Evolutionary conservation across 2,329 filamentous ascomycete species (phyloP), one percentile per base, ranked within the genome.

Genomic region (Sarocladium strictum): DNA sequence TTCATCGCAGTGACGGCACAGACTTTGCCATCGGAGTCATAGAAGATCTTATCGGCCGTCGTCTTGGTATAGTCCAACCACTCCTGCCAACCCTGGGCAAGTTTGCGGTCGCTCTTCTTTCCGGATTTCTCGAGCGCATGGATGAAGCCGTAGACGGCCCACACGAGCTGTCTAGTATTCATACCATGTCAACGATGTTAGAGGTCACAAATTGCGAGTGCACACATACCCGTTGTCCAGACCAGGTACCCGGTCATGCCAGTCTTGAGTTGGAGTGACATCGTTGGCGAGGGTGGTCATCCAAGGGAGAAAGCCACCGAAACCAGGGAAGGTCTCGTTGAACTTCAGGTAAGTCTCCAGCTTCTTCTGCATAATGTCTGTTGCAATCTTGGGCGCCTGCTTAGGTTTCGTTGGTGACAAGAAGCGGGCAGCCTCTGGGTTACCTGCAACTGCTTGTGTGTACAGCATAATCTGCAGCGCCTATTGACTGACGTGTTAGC

Each of bases 401-500:
- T 61, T 54, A 4, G 66, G 64, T 15, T 69, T 54, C 6, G 65
- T 54, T 0, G 71, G 71, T 2, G 68, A 67, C 26, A 75, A 58
- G 55, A 73, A 73, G 17, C 65, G 65, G 7, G 70, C 72, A 2
- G 72, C 73, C 45, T 69, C 62, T 4, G 58, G 58, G 1, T 66
- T 68, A 0, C 72, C 72, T 3, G 67, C 59, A 26, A 75, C 65
- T 24, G 69, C 70, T 41, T 72, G 71, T 0, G 72, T 63, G 49
- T 74, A 73, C 3, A 75, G 62, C 69, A 75, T 75, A 15, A 75
- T 66, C 58, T 74, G 72, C 1, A 74, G 64, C 4, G 70, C 10
- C 43, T 47, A n/a, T 23, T 23, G 9, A 24, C 40, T 12, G 5
- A 6, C 9, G 7, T 24, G 21, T 21, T 7, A 23, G 7, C 24